phyloP scores from a whole-genome alignment of 169 alveolate genomes.

The Babesia gibsoni region DNA sequence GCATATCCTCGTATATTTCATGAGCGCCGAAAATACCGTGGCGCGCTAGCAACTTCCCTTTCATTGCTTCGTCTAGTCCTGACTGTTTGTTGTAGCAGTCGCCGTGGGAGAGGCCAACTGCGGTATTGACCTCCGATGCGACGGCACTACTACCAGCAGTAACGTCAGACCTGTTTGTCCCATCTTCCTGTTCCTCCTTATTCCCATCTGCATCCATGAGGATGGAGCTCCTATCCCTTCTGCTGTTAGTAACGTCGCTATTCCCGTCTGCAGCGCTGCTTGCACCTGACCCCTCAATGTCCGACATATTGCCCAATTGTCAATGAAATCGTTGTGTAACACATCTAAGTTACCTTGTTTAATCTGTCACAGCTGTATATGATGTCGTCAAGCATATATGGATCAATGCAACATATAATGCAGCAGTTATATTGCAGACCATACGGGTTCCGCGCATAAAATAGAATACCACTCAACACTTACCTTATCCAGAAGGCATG shows the following conservation, averaged over 20 bases:
- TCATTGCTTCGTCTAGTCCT: conserved; percentile 18
- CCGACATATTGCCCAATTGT: no score
- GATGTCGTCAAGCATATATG: no score
- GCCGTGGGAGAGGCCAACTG: background rate
- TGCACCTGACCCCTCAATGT: conserved; percentile 15
- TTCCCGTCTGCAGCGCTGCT: conserved; percentile 29
- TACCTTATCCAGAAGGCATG: no score
- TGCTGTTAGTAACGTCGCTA: conserved; percentile 9
- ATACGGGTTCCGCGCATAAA: no score
- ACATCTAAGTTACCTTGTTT: no score
- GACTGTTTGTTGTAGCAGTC: background rate
- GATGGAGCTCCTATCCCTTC: background rate
- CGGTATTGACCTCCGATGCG: background rate
- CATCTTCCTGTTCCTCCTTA: background rate
- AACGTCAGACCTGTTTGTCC: background rate
- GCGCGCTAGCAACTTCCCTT: conserved; percentile 55
- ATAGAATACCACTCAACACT: no score
- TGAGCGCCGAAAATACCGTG: conserved; percentile 57
- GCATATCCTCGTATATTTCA: conserved; percentile 46
- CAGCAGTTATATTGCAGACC: no score
- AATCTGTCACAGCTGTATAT: no score
- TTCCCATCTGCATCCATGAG: background rate
- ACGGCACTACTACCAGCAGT: background rate
- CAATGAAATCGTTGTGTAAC: no score
- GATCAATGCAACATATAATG: no score